Evolutionary conservation across 2,329 filamentous ascomycete species (phyloP), one percentile per base, ranked within the genome.

Genomic region (Mariannaea elegans): DNA sequence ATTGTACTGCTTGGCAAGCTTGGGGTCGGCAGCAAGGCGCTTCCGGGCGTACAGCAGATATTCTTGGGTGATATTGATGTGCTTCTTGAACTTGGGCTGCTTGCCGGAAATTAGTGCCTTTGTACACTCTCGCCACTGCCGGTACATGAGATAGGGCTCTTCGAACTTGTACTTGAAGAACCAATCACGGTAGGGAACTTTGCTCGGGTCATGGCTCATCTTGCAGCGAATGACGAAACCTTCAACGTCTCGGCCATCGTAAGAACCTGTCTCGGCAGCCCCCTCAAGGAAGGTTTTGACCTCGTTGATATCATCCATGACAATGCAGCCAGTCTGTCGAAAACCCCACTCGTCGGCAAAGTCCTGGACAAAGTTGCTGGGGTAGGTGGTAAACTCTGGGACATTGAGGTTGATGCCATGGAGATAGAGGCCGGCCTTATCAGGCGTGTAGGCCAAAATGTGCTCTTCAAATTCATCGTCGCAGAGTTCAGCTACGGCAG

Each of bases 121-220:
- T 39, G 95, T 99, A 74, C 92, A 97, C 79, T 99, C 95, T 63
- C 95, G 89, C 95, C 95, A 99, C 79, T 99, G 95, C 21, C 95
- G 89, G 78, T 98, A 99, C 93, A 99, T 96, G 61, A 99, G 81
- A 74, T 99, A 99, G 1, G 95, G 95, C 78, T 99, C 95, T 73
- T 99, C 95, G 61, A 99, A 99, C 80, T 99, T 99, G 86, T 94
- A 99, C 78, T 99, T 99, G 88, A 99, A 99, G 78, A 99, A 99
- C 95, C 95, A 99, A 75, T 99, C 94, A n/a, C 86, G 80, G 74
- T 89, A 95, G 1, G 86, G 84, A 2, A 75, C 76, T 13, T 75
- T 73, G 1, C 77, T 78, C 0, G 81, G 80, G 24, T 87, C 77
- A n/a, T 77, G 72, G 14, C 83, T 80, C 81, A 81, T 88, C 79